Evolutionary conservation across 768 basidiomycete species (phyloP).

Genomic region (Kwoniella bestiolae): DNA sequence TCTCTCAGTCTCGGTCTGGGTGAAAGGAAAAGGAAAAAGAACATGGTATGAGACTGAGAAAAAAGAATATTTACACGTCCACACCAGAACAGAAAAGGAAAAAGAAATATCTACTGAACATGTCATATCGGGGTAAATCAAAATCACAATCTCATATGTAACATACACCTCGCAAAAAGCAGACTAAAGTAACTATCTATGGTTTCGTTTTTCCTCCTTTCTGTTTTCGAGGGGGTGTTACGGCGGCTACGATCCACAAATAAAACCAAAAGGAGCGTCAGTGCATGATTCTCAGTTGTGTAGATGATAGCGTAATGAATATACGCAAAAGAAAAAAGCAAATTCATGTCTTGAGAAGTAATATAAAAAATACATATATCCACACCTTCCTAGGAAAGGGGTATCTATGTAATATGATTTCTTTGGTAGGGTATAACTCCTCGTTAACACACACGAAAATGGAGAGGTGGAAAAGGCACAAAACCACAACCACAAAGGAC

Average conservation of each 20-base stretch:
- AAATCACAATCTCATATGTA: no score
- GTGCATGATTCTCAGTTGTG: no score
- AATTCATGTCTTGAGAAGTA: no score
- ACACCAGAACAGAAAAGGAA: neutral
- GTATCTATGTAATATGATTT: constrained; percentile 5
- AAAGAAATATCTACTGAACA: no score
- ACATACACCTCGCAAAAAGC: no score
- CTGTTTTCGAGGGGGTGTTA: constrained; percentile 96
- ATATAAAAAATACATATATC: constrained; percentile 7
- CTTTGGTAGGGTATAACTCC: neutral
- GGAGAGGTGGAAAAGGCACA: no score
- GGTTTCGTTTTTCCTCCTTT: constrained; percentile 71
- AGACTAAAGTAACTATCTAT: neutral
- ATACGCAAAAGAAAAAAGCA: no score
- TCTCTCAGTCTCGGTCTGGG: neutral
- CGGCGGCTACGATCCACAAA: constrained; percentile 60
- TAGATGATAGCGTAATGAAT: no score
- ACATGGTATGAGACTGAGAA: neutral
- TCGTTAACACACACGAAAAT: no score
- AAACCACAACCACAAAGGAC: no score
- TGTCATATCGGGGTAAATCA: no score
- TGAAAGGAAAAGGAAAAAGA: neutral
- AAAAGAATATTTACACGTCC: neutral
- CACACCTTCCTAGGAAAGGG: constrained; percentile 12
- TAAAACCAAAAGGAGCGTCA: neutral